These are phyloP conservation scores for Trichomonas gallinae DNA, from an alignment of 208 protist species.

Conservation along the genomic window DNA sequence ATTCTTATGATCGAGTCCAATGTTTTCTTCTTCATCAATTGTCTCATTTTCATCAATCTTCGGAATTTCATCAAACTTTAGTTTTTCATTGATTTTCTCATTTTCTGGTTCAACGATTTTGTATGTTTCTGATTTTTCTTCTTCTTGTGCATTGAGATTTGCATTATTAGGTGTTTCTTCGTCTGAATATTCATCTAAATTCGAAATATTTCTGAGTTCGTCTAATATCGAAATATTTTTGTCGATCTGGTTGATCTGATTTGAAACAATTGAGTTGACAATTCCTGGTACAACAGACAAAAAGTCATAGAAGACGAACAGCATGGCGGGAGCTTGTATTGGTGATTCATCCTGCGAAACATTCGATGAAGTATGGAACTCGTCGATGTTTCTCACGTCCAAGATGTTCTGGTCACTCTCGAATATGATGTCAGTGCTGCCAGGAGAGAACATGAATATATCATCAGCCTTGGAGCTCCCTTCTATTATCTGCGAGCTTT, in stretches of 20 bases:
- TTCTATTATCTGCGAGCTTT: neutral
- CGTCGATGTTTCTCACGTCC: neutral
- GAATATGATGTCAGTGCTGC: neutral
- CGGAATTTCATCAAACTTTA: neutral
- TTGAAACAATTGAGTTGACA: neutral
- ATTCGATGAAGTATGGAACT: neutral
- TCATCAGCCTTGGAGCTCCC: neutral
- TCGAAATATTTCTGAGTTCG: neutral
- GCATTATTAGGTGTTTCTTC: neutral
- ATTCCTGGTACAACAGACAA: neutral
- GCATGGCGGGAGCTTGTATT: neutral
- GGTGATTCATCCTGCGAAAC: neutral
- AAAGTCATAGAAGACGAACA: neutral
- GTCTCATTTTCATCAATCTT: neutral
- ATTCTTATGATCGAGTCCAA: neutral
- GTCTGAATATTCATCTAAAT: neutral
- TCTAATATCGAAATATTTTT: neutral
- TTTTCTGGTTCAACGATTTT: neutral
- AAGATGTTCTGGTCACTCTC: neutral
- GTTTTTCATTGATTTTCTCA: neutral
- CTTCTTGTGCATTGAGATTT: no score
- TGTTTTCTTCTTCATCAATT: neutral
- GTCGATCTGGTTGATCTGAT: neutral
- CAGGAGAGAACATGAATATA: neutral
- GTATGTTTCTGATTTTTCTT: neutral